Percentiles rank a stretch among this genome's conserved stretches.
Evolutionary conservation across 805 yeast species (phyloP).

Genomic region (Nakazawaea siamensis): DNA sequence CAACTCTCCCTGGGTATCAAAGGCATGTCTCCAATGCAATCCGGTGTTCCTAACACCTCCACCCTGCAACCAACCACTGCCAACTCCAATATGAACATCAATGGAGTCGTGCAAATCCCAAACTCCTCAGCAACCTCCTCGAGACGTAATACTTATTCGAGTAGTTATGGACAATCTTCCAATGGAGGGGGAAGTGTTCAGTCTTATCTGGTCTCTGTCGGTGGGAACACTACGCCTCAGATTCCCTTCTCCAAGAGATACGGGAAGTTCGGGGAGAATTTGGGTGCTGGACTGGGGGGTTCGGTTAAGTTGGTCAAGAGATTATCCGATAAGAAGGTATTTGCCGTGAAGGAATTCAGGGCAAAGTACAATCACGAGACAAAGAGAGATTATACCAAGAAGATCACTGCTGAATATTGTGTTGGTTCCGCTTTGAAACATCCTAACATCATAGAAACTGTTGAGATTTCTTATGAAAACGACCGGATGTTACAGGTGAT

Average conservation of each 20-base stretch:
- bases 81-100: conserved; percentile 8
- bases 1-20: conserved; percentile 10
- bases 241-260: conserved; percentile 70
- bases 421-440: conserved; percentile 86
- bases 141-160: conserved; percentile 25
- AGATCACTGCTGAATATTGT: conserved; percentile 91
- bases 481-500: conserved; percentile 83
- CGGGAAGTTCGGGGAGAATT: conserved; percentile 72
- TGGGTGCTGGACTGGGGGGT: conserved; percentile 97
- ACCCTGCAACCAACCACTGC: neutral
- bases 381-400: conserved; percentile 80
- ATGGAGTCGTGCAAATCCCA: conserved; percentile 6
- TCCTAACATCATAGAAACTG: conserved; percentile 84
- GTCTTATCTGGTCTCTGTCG: conserved; percentile 19
- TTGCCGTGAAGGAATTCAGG: conserved; percentile 91
- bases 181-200: too few relatives aligned
- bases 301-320: conserved; percentile 70
- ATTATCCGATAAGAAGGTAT: conserved; percentile 56
- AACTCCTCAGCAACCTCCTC: conserved; percentile 9
- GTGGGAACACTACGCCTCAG: conserved; percentile 32
- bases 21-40: conserved; percentile 10
- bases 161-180: conserved; percentile 7
- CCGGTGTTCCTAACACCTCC: neutral
- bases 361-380: conserved; percentile 67
- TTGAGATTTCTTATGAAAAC: conserved; percentile 84